phyloP scores from a whole-genome alignment of 2,329 filamentous ascomycete species.

The Fusarium torreyae region DNA sequence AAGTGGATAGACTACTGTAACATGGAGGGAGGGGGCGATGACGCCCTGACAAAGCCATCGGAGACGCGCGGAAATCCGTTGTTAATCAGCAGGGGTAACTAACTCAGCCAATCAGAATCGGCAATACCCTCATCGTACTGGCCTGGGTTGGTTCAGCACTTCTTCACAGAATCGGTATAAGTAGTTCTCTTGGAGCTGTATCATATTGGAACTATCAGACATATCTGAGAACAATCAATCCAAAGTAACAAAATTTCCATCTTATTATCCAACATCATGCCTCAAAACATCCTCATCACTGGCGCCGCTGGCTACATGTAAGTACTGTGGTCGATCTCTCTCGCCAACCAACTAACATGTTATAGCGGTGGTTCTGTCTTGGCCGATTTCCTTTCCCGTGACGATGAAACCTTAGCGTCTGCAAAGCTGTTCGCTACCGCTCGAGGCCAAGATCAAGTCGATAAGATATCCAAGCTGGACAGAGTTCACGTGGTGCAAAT shows the following conservation, averaged over 20 bases:
- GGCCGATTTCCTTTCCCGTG: slow-evolving; percentile 50
- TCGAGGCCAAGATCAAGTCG: slow-evolving; percentile 53
- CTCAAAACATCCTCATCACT: slow-evolving; percentile 54
- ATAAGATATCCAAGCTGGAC: slow-evolving; percentile 49
- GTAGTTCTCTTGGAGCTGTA: neutral
- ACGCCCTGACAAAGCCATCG: slow-evolving; percentile 9
- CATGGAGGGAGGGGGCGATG: neutral
- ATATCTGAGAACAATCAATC: neutral
- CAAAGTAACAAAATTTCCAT: neutral
- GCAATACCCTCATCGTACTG: accelerated
- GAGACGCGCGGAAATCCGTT: slow-evolving; percentile 21
- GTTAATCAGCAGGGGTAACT: neutral
- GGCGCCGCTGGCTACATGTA: slow-evolving; percentile 57
- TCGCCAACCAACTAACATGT: neutral
- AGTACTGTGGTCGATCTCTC: neutral
- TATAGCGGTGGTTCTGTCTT: slow-evolving; percentile 56
- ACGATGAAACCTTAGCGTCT: slow-evolving; percentile 41
- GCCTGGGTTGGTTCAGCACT: too few relatives aligned
- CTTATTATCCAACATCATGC: slow-evolving; percentile 20
- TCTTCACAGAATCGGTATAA: neutral
- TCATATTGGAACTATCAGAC: neutral
- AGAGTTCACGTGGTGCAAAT: slow-evolving; percentile 52
- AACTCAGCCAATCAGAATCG: neutral
- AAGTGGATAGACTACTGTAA: neutral
- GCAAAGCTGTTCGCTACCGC: slow-evolving; percentile 53